Evolutionary conservation across 345 rosid genomes (phyloP).

Genomic region (Punica granatum): DNA sequence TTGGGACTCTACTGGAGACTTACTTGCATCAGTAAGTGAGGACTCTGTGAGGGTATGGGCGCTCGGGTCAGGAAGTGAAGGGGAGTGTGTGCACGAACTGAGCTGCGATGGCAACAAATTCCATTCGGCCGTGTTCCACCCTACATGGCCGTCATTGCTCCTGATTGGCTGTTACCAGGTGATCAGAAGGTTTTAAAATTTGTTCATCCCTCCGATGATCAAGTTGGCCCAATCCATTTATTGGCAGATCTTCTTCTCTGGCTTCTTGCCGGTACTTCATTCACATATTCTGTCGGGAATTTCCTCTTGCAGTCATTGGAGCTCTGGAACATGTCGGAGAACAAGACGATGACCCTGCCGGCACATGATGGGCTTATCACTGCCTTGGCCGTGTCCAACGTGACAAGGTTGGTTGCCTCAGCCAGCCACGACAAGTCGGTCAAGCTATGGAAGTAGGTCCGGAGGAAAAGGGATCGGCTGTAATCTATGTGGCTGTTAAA

Average conservation of each 20-base stretch:
- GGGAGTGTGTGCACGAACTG: slow-evolving; percentile 82
- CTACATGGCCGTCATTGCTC: slow-evolving; percentile 55
- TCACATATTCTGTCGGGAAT: neutral
- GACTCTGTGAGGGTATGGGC: slow-evolving; percentile 91
- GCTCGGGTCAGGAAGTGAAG: slow-evolving; percentile 76
- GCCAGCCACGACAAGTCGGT: slow-evolving; percentile 89
- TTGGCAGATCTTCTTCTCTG: slow-evolving; percentile 2
- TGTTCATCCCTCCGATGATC: neutral
- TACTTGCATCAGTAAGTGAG: slow-evolving; percentile 85
- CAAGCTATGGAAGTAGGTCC: slow-evolving; percentile 72
- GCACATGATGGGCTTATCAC: slow-evolving; percentile 85
- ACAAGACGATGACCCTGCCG: slow-evolving; percentile 63
- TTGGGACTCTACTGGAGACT: slow-evolving; percentile 90
- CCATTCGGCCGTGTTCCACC: slow-evolving; percentile 89
- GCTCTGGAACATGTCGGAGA: slow-evolving; percentile 85
- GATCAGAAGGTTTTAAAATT: slow-evolving; percentile 10
- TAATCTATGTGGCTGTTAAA: neutral
- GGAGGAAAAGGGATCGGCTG: neutral
- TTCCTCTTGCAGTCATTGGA: slow-evolving; percentile 64
- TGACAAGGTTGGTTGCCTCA: slow-evolving; percentile 78
- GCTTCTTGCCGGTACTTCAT: neutral
- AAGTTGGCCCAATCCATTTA: no score
- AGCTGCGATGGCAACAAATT: slow-evolving; percentile 82
- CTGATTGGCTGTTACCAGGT: slow-evolving; percentile 96
- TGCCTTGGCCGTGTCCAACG: slow-evolving; percentile 64